A percentile compares a stretch with the other conserved stretches of the same genome.
phyloP scores from a whole-genome alignment of 768 basidiomycete genomes.

The Termitomyces sp. region DNA sequence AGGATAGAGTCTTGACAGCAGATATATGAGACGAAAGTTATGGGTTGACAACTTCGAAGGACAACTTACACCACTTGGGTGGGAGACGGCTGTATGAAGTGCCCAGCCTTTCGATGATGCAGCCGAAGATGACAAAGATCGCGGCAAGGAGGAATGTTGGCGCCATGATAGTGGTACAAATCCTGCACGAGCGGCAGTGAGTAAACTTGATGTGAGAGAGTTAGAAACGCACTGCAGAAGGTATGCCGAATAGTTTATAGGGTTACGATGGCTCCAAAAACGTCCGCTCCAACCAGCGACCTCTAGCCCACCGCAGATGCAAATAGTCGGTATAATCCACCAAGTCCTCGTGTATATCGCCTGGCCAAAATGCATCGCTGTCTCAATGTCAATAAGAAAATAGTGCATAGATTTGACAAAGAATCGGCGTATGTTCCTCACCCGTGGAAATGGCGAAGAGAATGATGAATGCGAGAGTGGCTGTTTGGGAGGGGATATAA shows the following conservation, averaged over 20 bases:
- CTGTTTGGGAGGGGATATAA: slow-evolving; percentile 33
- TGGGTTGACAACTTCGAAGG: not conserved
- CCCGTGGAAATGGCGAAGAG: slow-evolving; percentile 34
- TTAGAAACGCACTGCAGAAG: slow-evolving; percentile 31
- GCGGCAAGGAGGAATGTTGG: slow-evolving; percentile 55
- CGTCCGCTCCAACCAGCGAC: slow-evolving; percentile 50
- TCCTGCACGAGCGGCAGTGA: slow-evolving; percentile 19
- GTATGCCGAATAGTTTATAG: slow-evolving; percentile 20
- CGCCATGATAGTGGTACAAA: slow-evolving; percentile 39
- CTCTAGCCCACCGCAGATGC: slow-evolving; percentile 43
- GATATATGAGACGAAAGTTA: not conserved
- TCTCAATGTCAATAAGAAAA: not conserved
- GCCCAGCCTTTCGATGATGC: slow-evolving; percentile 38
- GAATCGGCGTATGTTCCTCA: slow-evolving; percentile 10
- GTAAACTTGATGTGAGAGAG: not conserved
- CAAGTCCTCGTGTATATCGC: slow-evolving; percentile 37
- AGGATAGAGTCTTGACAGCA: slow-evolving; percentile 28
- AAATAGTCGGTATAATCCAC: slow-evolving; percentile 47
- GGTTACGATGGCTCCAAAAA: slow-evolving; percentile 39
- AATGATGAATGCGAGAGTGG: slow-evolving; percentile 31
- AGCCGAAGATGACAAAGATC: slow-evolving; percentile 48
- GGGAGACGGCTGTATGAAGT: slow-evolving; percentile 42
- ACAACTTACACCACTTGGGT: slow-evolving; percentile 31
- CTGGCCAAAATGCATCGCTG: slow-evolving; percentile 43
- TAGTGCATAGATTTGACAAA: not conserved